These are phyloP conservation scores for Pyrenochaeta sp. DNA, from an alignment of 2,329 filamentous ascomycete species.

Conservation along the genomic window DNA sequence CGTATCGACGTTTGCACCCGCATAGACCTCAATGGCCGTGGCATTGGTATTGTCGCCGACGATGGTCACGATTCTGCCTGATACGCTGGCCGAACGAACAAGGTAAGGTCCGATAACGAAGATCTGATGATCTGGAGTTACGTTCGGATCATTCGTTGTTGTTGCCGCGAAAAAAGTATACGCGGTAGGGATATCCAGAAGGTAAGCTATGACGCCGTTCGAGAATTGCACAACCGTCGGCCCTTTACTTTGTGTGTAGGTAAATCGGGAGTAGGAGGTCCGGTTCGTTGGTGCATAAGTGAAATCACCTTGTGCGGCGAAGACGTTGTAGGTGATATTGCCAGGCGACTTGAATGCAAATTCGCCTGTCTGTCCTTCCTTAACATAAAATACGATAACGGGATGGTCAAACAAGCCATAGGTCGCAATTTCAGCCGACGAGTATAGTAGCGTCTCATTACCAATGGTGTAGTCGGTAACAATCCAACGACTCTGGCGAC, in stretches of 20 bases:
- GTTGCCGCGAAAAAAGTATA: slow-evolving; percentile 66
- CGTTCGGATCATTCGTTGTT: slow-evolving; percentile 56
- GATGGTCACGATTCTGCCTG: slow-evolving; percentile 54
- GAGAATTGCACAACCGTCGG: slow-evolving; percentile 59
- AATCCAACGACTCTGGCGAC: slow-evolving; percentile 63
- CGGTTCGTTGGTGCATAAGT: slow-evolving; percentile 28
- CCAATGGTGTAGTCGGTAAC: slow-evolving; percentile 63
- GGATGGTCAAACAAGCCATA: slow-evolving; percentile 59
- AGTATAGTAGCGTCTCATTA: slow-evolving; percentile 59
- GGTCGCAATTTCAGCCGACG: slow-evolving; percentile 60
- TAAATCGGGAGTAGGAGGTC: slow-evolving; percentile 43
- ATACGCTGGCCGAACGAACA: slow-evolving; percentile 52
- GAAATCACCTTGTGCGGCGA: slow-evolving; percentile 52
- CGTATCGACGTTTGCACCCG: slow-evolving; percentile 36
- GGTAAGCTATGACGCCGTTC: slow-evolving; percentile 60
- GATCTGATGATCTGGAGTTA: slow-evolving; percentile 56
- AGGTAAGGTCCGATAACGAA: slow-evolving; percentile 42
- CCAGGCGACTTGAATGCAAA: slow-evolving; percentile 59
- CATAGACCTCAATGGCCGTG: slow-evolving; percentile 52
- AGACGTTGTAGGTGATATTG: slow-evolving; percentile 51
- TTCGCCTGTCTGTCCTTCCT: slow-evolving; percentile 58
- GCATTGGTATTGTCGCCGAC: slow-evolving; percentile 58
- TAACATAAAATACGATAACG: slow-evolving; percentile 61
- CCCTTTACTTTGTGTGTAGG: slow-evolving; percentile 59
- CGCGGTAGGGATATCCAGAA: slow-evolving; percentile 62